phyloP scores from a whole-genome alignment of 2,329 filamentous ascomycete genomes.

The Ophiostoma fasciatum region DNA sequence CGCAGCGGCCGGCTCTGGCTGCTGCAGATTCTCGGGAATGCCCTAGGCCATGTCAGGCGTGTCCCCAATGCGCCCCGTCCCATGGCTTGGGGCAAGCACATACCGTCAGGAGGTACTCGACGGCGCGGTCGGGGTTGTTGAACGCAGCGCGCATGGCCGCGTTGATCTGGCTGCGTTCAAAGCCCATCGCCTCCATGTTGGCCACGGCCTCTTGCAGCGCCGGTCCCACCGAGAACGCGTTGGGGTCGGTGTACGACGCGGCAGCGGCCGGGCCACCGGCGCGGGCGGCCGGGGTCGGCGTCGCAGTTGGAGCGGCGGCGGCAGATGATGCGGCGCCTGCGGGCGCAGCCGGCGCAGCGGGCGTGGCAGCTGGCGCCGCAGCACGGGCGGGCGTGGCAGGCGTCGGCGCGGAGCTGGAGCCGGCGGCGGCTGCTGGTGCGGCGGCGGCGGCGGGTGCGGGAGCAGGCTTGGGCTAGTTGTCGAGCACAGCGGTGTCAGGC shows the following conservation, averaged over 20 bases:
- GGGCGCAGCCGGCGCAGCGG: constrained; percentile 28
- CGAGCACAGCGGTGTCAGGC: constrained; percentile 6
- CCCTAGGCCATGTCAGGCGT: no score
- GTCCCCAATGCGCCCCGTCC: no score
- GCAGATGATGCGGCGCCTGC: constrained; percentile 18
- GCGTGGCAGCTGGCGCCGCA: constrained; percentile 34
- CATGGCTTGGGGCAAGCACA: no score
- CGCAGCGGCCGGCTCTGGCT: constrained; percentile 10
- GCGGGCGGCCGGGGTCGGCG: constrained; percentile 36
- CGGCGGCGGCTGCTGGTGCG: constrained; percentile 45
- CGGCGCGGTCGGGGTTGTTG: constrained; percentile 91
- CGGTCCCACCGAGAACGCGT: constrained; percentile 71
- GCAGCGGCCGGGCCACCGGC: constrained; percentile 19
- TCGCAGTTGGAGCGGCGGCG: constrained; percentile 18
- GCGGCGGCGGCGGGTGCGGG: constrained; percentile 27
- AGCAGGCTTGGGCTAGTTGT: constrained; percentile 55
- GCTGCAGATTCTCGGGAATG: constrained; percentile 68
- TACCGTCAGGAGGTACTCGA: constrained; percentile 86
- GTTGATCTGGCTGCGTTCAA: constrained; percentile 75
- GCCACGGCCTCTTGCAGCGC: constrained; percentile 70
- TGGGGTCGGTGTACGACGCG: constrained; percentile 51
- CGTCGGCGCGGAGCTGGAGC: constrained; percentile 24
- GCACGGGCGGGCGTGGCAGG: constrained; percentile 40
- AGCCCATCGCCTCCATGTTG: constrained; percentile 97
- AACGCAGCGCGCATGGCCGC: constrained; percentile 91